These are phyloP conservation scores for Zymoseptoria pseudotritici DNA, from an alignment of 2,329 filamentous ascomycete species.

Conservation along the genomic window DNA sequence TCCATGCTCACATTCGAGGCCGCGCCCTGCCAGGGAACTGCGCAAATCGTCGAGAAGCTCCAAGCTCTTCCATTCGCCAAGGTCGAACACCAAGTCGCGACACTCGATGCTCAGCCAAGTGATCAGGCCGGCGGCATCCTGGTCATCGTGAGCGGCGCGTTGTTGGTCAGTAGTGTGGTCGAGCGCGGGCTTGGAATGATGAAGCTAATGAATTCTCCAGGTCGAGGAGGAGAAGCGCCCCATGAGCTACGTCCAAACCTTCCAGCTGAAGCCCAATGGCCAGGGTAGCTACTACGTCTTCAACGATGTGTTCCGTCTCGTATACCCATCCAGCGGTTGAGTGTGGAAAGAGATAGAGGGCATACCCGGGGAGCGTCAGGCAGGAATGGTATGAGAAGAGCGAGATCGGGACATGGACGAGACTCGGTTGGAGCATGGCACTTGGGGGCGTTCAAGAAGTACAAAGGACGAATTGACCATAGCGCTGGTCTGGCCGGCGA, in stretches of 20 bases:
- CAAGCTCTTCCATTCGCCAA: conserved; percentile 73
- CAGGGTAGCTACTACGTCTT: conserved; percentile 71
- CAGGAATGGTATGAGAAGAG: neutral
- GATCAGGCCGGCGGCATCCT: conserved; percentile 62
- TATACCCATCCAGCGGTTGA: conserved; percentile 48
- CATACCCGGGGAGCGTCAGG: neutral
- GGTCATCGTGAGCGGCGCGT: conserved; percentile 79
- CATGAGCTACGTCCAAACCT: conserved; percentile 86
- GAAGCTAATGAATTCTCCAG: conserved; percentile 39
- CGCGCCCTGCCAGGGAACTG: conserved; percentile 54
- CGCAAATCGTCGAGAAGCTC: conserved; percentile 71
- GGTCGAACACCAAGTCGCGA: conserved; percentile 69
- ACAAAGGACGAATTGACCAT: neutral
- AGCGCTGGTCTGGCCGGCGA: neutral
- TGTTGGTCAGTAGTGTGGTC: conserved; percentile 55
- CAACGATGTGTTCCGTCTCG: conserved; percentile 92
- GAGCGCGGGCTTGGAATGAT: neutral
- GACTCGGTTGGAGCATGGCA: neutral
- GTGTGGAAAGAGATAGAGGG: neutral
- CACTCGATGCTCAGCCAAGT: conserved; percentile 76
- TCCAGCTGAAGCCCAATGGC: conserved; percentile 69
- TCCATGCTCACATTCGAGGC: conserved; percentile 96
- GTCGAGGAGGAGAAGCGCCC: conserved; percentile 78
- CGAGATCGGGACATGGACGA: neutral
- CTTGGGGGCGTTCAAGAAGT: neutral